Evolutionary conservation across 2,329 filamentous ascomycete genomes (phyloP).

Genomic region (Epichloe hybrida): DNA sequence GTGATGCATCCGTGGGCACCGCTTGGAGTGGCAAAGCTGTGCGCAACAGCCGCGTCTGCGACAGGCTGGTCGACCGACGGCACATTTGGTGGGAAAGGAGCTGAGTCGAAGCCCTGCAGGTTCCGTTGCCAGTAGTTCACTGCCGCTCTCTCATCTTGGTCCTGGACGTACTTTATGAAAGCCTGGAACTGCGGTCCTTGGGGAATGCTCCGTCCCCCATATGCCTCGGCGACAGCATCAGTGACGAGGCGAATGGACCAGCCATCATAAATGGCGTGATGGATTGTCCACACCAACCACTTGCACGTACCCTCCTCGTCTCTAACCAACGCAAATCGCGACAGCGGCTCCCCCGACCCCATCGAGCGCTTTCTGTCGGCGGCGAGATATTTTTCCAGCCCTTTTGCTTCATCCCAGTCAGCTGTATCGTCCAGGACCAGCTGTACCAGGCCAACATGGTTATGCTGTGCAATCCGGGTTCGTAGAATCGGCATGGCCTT

Average conservation of each 20-base stretch:
- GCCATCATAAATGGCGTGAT: conserved; percentile 40
- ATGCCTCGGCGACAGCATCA: conserved; percentile 13
- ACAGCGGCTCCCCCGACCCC: conserved; percentile 25
- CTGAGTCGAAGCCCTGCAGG: conserved; percentile 23
- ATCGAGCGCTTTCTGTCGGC: conserved; percentile 23
- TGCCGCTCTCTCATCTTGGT: conserved; percentile 21
- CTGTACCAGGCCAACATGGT: conserved; percentile 27
- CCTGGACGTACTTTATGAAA: conserved; percentile 30
- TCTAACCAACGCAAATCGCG: conserved; percentile 25
- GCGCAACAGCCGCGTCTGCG: conserved; percentile 31
- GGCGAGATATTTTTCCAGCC: conserved; percentile 22
- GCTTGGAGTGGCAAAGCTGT: background rate
- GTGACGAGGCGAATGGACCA: conserved; percentile 30
- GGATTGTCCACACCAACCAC: conserved; percentile 26
- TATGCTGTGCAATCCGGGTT: conserved; percentile 31
- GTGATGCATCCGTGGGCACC: conserved; percentile 9
- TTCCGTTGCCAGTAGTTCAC: conserved; percentile 30
- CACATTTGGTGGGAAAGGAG: conserved; percentile 29
- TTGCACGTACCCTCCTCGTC: conserved; percentile 20
- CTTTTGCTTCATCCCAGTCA: conserved; percentile 10
- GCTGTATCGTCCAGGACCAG: conserved; percentile 26
- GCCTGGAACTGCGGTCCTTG: conserved; percentile 21
- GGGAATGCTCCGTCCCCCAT: background rate
- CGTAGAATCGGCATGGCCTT: conserved; percentile 21
- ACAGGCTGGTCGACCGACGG: conserved; percentile 27